Evolutionary conservation across 805 yeast genomes (phyloP), one percentile per base, ranked within the genome.

Genomic region (Starmera caribaea): DNA sequence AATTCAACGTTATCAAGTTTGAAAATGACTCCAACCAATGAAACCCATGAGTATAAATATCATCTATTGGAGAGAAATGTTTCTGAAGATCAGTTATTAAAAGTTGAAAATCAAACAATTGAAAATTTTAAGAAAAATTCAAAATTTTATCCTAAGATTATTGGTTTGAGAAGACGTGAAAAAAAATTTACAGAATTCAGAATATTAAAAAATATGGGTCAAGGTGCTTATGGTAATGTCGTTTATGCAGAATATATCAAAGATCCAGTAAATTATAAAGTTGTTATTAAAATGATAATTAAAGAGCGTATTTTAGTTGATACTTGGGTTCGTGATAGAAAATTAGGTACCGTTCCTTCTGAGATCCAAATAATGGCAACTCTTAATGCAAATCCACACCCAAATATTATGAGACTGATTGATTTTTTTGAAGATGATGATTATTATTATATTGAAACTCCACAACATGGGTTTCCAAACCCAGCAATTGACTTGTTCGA

Each of bases 191-290:
- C 70, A 0, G 95, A 88, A 55, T 92, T 86, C 50, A 60, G 64
- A 1, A 72, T 84, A 1, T 35, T 87, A 34, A 82, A 84, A 55
- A 76, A 79, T 45, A 76, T 92, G 78, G 98, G 98, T 1, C 90
- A 84, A 58, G 98, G 98, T 31, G 96, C 97, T 0, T 92, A 92
- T 54, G 98, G 98, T 11, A 85, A 86, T 54, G 98, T 92, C 15
- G 81, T 86, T 21, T 68, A 86, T 17, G 92, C 85, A 4, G 73
- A 73, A 56, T 83, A 81, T 53, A 74, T 71, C 35, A 66, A 70
- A 24, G 87, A 83, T 48, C 70, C 74, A 0, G 28, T 11, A 21
- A 61, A 61, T 2, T 80, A 84, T 56, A 73, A 69, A 44, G 81
- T 87, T 32, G 85, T 92, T 14, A 75, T 89, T 42, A 92, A 92